Evolutionary conservation across 768 basidiomycete species (phyloP), one percentile per base, ranked within the genome.

Genomic region (Mycena floridula): DNA sequence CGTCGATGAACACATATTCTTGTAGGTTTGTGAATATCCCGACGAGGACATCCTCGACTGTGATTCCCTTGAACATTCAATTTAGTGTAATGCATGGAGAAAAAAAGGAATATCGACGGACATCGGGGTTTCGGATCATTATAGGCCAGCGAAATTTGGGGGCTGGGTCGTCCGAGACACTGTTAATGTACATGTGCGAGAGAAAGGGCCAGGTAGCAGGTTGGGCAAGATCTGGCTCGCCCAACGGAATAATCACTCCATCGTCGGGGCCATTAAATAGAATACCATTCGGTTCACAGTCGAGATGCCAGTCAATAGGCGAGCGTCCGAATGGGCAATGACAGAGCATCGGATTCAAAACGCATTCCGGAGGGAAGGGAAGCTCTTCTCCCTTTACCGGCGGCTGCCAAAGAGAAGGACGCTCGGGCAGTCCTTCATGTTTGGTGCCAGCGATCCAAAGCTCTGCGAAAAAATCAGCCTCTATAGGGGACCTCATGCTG

Each of bases 131-230:
- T 4, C 54, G 46, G 7, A 76, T 69, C 47, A 69, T 73, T 42
- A 81, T 64, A 8, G 78, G 76, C 82, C 81, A 82, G 13, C 67
- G 72, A 54, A 77, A 76, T 25, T 26, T 36, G 0, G 65, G 61
- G n/a, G 67, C 63, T 1, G 70, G 61, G 50, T 79, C 76, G 40
- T 74, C 76, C 16, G 73, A 77, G 20, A 82, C 63, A 3, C 60
- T 68, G 45, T 65, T 68, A 59, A 85, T 73, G 50, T 67, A 69
- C 70, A 85, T 70, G 45, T 73, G 67, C 7, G 74, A 74, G 37
- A 81, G 60, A 46, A 80, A 72, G 0, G 82, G 82, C 54, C 61
- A 73, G 7, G 82, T 81, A n/a, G 81, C 82, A 0, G 81, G 79
- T 55, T 83, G 78, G n/a, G 71, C 62, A 38, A 60, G 53, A 49